Conservation (phyloP, 352 stramenopile genomes). For the Phytopythium montanum region DNA sequence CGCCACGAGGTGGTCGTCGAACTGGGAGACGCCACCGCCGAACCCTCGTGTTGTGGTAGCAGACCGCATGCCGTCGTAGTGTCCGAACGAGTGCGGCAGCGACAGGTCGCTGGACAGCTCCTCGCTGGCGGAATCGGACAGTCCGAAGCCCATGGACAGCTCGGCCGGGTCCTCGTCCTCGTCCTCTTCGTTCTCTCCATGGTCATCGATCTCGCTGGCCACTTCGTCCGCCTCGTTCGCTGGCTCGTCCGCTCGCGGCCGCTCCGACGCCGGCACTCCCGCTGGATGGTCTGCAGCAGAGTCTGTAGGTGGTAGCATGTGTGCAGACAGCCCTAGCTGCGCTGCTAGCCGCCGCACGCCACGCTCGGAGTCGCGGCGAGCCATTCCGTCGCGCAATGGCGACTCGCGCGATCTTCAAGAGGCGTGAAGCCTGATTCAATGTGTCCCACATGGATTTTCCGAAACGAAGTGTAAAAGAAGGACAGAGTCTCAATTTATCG, state of each 20-base stretch:
- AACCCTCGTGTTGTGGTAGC: not conserved
- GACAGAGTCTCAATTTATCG: too few relatives aligned
- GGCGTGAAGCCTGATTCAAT: slow-evolving; percentile 3
- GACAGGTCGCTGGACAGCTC: slow-evolving; percentile 70
- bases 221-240: slow-evolving; percentile 2
- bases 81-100: slow-evolving; percentile 61
- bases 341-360: slow-evolving; percentile 42
- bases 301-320: slow-evolving; percentile 24
- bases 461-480: too few relatives aligned
- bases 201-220: slow-evolving; percentile 22
- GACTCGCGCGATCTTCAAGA: slow-evolving; percentile 2
- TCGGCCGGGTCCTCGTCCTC: slow-evolving; percentile 20
- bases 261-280: slow-evolving; percentile 5
- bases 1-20: slow-evolving; percentile 54
- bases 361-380: slow-evolving; percentile 15
- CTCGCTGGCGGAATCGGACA: slow-evolving; percentile 59
- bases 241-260: not conserved
- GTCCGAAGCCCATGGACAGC: slow-evolving; percentile 25
- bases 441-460: not conserved
- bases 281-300: not conserved
- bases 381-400: slow-evolving; percentile 7
- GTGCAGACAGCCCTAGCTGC: slow-evolving; percentile 49
- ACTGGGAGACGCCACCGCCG: slow-evolving; percentile 29
- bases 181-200: slow-evolving; percentile 14
- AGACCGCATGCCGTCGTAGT: slow-evolving; percentile 35